phyloP scores from a whole-genome alignment of 1,284 basidiomycete species.

The Moesziomyces parantarcticus region DNA sequence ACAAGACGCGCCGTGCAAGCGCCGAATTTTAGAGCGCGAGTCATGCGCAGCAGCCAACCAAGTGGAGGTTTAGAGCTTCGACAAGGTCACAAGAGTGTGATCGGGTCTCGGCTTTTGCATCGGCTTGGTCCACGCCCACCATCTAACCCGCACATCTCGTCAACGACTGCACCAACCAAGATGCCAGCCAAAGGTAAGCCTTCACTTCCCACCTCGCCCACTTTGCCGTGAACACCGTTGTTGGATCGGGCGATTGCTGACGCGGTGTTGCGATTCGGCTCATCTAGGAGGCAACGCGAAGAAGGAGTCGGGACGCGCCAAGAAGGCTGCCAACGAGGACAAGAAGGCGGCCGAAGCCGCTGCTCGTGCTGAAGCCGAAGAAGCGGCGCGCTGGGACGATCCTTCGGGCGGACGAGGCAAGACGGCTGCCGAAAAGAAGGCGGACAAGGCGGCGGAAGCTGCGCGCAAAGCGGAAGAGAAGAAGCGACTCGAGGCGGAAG shows the following conservation, averaged over 20 bases:
- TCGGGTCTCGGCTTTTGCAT: neutral
- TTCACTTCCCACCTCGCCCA: neutral
- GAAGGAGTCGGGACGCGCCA: conserved; percentile 71
- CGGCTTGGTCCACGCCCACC: too few species aligned
- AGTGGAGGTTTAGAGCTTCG: neutral
- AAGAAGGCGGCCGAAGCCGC: conserved; percentile 75
- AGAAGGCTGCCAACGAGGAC: conserved; percentile 92
- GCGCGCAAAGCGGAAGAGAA: conserved; percentile 72
- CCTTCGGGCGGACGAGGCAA: conserved; percentile 73
- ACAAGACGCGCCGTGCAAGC: neutral
- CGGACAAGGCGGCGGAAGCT: conserved; percentile 71
- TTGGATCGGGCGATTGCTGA: neutral
- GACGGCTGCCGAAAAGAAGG: conserved; percentile 80
- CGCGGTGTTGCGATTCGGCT: too few species aligned
- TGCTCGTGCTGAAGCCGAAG: conserved; percentile 76
- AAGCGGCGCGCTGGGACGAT: conserved; percentile 81
- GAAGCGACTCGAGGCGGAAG: conserved; percentile 76
- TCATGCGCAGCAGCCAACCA: neutral
- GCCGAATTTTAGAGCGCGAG: neutral
- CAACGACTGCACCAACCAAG: neutral
- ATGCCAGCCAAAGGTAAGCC: conserved; percentile 33
- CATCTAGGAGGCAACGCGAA: conserved; percentile 44
- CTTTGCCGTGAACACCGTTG: too few species aligned
- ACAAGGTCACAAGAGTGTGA: neutral
- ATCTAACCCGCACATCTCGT: neutral